Evolutionary conservation across 2,329 filamentous ascomycete genomes (phyloP).

Genomic region (Nothomitra cinnamomea): DNA sequence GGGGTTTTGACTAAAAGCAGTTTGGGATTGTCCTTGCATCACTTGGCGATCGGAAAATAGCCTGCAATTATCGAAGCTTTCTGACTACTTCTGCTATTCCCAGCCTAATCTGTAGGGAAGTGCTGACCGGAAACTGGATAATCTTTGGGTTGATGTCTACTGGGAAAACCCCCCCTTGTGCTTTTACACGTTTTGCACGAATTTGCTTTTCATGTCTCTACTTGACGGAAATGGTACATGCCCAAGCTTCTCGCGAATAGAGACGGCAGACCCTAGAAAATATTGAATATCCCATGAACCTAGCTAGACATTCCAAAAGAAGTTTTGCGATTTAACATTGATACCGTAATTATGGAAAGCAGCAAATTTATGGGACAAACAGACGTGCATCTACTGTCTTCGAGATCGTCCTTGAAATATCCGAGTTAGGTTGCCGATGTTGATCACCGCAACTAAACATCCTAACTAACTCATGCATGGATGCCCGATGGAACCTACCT

Average conservation of each 20-base stretch:
- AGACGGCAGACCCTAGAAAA: neutral
- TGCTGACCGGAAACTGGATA: slow-evolving; percentile 1
- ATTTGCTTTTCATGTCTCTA: slow-evolving; percentile 2
- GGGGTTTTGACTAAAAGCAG: neutral
- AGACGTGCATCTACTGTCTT: too few species aligned
- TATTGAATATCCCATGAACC: neutral
- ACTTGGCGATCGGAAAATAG: slow-evolving; percentile 3
- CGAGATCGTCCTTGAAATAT: too few species aligned
- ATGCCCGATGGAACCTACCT: too few species aligned
- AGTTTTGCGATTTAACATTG: too few species aligned
- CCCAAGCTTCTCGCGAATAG: slow-evolving; percentile 2
- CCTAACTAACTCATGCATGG: too few species aligned
- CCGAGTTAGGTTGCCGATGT: too few species aligned
- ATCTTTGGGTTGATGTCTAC: neutral
- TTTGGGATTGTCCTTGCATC: slow-evolving; percentile 3
- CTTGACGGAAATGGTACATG: neutral
- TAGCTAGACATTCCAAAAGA: too few species aligned
- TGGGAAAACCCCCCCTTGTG: neutral
- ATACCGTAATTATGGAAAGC: too few species aligned
- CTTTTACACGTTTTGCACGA: slow-evolving; percentile 2
- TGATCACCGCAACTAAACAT: too few species aligned
- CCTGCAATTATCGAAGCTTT: slow-evolving; percentile 2
- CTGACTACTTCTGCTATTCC: neutral
- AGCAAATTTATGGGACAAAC: too few species aligned
- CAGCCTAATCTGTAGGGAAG: slow-evolving; percentile 1